Evolutionary conservation across 2,329 filamentous ascomycete species (phyloP).

Genomic region (Harringtonia aguacate): DNA sequence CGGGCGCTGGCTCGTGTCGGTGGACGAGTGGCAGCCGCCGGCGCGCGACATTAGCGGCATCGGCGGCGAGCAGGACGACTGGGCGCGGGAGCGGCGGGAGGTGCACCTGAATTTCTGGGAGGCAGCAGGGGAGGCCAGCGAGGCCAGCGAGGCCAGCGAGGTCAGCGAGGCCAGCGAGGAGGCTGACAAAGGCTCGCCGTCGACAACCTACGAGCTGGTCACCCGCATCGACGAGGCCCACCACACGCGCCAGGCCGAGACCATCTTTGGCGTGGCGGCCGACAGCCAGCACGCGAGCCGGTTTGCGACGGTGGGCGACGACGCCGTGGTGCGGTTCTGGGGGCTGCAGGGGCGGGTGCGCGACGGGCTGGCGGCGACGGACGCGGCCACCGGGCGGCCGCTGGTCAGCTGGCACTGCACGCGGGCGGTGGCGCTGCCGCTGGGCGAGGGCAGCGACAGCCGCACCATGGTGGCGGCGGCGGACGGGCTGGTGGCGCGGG

Average conservation of each 20-base stretch:
- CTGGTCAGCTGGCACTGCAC: slow-evolving; percentile 67
- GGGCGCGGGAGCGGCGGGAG: slow-evolving; percentile 49
- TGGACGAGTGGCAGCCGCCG: slow-evolving; percentile 83
- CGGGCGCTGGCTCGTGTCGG: slow-evolving; percentile 80
- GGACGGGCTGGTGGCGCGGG: slow-evolving; percentile 16
- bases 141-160: no score
- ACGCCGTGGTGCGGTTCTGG: slow-evolving; percentile 73
- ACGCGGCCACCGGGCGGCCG: slow-evolving; percentile 38
- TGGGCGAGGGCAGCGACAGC: slow-evolving; percentile 20
- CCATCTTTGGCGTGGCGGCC: slow-evolving; percentile 62
- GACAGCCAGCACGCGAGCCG: slow-evolving; percentile 52
- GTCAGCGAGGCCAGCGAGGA: no score
- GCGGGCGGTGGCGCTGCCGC: slow-evolving; percentile 36
- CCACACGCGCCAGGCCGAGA: slow-evolving; percentile 39
- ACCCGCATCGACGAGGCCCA: slow-evolving; percentile 81
- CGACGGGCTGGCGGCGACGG: slow-evolving; percentile 55
- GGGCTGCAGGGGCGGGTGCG: slow-evolving; percentile 58
- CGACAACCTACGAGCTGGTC: slow-evolving; percentile 59
- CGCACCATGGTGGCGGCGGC: background rate
- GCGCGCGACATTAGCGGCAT: slow-evolving; percentile 54
- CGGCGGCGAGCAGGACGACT: slow-evolving; percentile 29
- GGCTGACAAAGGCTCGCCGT: slow-evolving; percentile 16
- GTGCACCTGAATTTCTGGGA: slow-evolving; percentile 88
- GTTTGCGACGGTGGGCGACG: slow-evolving; percentile 79
- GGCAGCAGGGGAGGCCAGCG: slow-evolving; percentile 33